Conservation (phyloP, 257 asterid species). For the Linderniella brevidens region DNA sequence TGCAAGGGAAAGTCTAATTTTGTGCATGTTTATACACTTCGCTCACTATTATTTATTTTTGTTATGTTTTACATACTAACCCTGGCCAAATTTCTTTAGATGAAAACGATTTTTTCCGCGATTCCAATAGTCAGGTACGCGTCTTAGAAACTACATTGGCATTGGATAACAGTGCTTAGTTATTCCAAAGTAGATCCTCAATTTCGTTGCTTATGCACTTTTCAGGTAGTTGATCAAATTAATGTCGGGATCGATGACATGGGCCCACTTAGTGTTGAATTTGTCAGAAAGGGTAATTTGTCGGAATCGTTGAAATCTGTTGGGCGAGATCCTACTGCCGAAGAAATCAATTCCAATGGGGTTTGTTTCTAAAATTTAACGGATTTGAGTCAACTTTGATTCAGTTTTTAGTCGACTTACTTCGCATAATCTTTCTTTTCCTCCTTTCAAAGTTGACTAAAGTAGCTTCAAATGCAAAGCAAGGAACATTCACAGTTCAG, state of each 20-base stretch:
- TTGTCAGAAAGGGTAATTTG: conserved; percentile 42
- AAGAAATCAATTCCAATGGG: conserved; percentile 28
- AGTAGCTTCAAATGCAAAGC: conserved; percentile 21
- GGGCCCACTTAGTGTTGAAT: conserved; percentile 61
- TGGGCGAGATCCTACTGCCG: conserved; percentile 22
- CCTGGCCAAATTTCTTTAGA: too few species aligned
- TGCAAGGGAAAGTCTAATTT: too few species aligned
- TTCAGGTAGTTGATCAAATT: conserved; percentile 65
- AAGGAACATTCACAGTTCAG: conserved; percentile 29
- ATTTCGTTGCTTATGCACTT: conserved; percentile 11
- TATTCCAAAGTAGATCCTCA: too few species aligned
- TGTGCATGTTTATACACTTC: too few species aligned
- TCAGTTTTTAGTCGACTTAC: not conserved
- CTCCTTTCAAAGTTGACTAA: conserved; percentile 22
- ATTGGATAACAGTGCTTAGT: too few species aligned
- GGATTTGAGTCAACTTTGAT: not conserved
- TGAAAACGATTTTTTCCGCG: too few species aligned
- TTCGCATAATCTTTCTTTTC: conserved; percentile 15
- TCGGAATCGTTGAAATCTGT: conserved; percentile 65
- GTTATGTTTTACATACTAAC: too few species aligned
- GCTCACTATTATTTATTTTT: too few species aligned
- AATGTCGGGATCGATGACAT: conserved; percentile 48
- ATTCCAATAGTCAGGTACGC: too few species aligned
- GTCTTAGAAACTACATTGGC: too few species aligned
- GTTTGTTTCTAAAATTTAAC: not conserved